These are phyloP conservation scores for Pseudofabraea citricarpa DNA, from an alignment of 2,329 filamentous ascomycete species.

Conservation along the genomic window DNA sequence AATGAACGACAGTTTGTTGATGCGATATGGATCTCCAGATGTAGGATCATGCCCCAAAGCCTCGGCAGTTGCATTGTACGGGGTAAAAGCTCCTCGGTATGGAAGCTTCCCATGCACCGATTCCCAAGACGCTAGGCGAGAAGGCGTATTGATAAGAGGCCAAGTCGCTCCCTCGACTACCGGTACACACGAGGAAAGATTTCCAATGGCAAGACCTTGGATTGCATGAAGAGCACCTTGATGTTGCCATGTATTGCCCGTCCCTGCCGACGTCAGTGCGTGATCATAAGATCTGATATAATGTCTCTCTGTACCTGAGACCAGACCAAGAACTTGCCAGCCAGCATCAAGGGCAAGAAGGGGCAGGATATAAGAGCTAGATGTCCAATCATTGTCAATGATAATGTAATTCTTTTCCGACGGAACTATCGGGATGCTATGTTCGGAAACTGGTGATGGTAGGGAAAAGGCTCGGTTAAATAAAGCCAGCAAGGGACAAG, in stretches of 20 bases:
- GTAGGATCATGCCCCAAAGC: conserved; percentile 37
- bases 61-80: conserved; percentile 37
- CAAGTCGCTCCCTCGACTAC: conserved; percentile 41
- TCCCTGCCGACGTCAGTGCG: conserved; percentile 17
- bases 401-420: too few species aligned
- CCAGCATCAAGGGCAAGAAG: conserved; percentile 38
- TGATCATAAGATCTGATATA: background rate
- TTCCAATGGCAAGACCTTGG: conserved; percentile 39
- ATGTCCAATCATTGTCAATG: conserved; percentile 41
- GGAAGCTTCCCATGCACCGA: conserved; percentile 36
- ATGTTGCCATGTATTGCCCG: conserved; percentile 39
- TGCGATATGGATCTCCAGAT: conserved; percentile 36
- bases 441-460: too few species aligned
- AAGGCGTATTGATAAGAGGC: conserved; percentile 40
- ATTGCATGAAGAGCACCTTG: conserved; percentile 41
- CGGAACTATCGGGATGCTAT: too few species aligned
- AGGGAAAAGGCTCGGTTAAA: too few species aligned
- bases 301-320: conserved; percentile 14
- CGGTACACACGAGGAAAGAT: conserved; percentile 38
- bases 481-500: too few species aligned
- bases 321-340: conserved; percentile 38
- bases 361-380: conserved; percentile 36
- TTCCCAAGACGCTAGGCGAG: conserved; percentile 39
- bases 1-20: conserved; percentile 36
- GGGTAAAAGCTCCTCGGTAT: conserved; percentile 40